Percentiles rank a stretch among this genome's conserved stretches.
Evolutionary conservation across 805 yeast genomes (phyloP).

Genomic region (Candida glaebosa): DNA sequence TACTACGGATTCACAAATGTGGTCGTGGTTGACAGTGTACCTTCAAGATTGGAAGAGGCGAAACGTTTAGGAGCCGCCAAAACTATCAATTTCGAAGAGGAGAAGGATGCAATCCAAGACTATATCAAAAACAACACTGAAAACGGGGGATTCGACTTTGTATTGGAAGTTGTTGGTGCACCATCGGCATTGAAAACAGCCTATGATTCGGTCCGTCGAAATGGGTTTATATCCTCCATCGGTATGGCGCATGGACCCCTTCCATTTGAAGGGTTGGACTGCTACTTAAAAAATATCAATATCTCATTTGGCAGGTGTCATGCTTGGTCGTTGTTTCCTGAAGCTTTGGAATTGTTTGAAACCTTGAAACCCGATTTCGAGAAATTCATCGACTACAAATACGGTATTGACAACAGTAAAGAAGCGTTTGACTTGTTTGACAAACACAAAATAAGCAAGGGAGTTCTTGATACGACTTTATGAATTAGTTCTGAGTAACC

Average conservation of each 20-base stretch:
- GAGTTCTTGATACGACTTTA: conserved; percentile 36
- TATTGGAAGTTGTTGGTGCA: conserved; percentile 59
- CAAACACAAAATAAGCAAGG: conserved; percentile 51
- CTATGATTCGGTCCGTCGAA: conserved; percentile 52
- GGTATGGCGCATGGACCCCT: conserved; percentile 60
- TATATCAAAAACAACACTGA: conserved; percentile 35
- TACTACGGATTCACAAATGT: conserved; percentile 42
- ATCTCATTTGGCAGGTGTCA: conserved; percentile 65
- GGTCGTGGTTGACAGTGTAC: conserved; percentile 49
- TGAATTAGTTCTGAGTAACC: too few relatives aligned
- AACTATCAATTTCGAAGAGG: conserved; percentile 40
- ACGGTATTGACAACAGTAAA: conserved; percentile 42
- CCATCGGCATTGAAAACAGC: conserved; percentile 48
- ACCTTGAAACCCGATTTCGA: conserved; percentile 41
- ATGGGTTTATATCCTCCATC: conserved; percentile 54
- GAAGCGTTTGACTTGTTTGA: conserved; percentile 52
- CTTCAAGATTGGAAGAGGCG: conserved; percentile 44
- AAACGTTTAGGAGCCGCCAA: conserved; percentile 47
- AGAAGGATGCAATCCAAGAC: conserved; percentile 20
- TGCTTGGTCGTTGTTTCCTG: conserved; percentile 52
- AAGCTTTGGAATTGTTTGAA: conserved; percentile 48
- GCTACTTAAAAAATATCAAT: conserved; percentile 54
- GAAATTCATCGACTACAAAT: conserved; percentile 49
- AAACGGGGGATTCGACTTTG: conserved; percentile 56
- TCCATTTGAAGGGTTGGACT: conserved; percentile 56